Evolutionary conservation across 805 yeast genomes (phyloP).

Genomic region (Kluyveromyces nonfermentans): DNA sequence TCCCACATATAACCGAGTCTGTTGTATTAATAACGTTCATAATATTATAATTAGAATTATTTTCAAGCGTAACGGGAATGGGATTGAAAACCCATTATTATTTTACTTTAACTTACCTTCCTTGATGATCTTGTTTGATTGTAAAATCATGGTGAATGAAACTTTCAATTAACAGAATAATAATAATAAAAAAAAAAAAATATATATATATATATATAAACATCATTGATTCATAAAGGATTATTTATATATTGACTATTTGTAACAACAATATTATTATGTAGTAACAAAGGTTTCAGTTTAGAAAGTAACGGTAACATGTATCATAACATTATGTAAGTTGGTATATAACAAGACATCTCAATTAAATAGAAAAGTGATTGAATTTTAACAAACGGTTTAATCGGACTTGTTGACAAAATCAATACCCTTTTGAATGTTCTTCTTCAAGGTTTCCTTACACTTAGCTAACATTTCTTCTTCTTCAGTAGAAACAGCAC

Average conservation of each 20-base stretch:
- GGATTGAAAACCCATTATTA: no score
- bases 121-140: no score
- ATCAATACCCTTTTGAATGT: constrained; percentile 88
- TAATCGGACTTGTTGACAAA: constrained; percentile 49
- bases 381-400: not conserved
- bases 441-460: constrained; percentile 80
- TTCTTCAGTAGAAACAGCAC: constrained; percentile 67
- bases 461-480: constrained; percentile 74
- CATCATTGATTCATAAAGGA: no score
- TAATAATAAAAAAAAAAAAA: no score
- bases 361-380: not conserved
- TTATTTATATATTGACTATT: no score
- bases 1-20: constrained; percentile 12
- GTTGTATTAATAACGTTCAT: not conserved
- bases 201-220: no score
- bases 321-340: not conserved
- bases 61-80: no score
- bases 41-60: no score
- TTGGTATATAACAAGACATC: not conserved
- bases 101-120: no score
- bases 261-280: no score
- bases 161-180: no score
- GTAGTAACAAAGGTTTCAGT: not conserved
- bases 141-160: no score
- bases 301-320: not conserved